Conservation (phyloP, 2,329 filamentous ascomycete genomes). For the Fusarium burgessii region DNA sequence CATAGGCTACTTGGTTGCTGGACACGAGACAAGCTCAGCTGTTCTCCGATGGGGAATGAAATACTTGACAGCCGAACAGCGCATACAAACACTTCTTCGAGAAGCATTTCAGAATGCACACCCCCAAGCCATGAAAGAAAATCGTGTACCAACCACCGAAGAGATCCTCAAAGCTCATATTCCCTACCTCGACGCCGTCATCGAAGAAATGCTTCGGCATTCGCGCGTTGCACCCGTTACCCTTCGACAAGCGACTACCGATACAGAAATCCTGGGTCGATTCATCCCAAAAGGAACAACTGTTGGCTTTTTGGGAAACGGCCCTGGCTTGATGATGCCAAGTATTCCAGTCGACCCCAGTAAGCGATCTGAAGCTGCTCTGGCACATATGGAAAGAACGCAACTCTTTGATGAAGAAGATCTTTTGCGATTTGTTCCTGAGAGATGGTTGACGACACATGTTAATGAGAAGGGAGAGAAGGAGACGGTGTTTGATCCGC, state of each 20-base stretch:
- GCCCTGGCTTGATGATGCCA: constrained; percentile 43
- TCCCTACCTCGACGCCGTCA: constrained; percentile 53
- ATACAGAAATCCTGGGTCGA: constrained; percentile 51
- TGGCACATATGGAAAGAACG: not conserved
- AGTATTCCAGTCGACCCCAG: constrained; percentile 30
- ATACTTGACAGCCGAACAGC: constrained; percentile 39
- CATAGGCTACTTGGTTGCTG: constrained; percentile 43
- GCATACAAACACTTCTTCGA: constrained; percentile 46
- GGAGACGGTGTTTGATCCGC: constrained; percentile 26
- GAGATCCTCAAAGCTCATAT: constrained; percentile 48
- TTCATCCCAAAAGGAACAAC: constrained; percentile 52
- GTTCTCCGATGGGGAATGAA: constrained; percentile 43
- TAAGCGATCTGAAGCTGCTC: constrained; percentile 18
- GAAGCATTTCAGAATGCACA: constrained; percentile 33
- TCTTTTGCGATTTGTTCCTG: constrained; percentile 49
- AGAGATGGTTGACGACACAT: constrained; percentile 51
- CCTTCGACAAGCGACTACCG: constrained; percentile 45
- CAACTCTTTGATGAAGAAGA: constrained; percentile 43
- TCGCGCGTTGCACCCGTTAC: constrained; percentile 45
- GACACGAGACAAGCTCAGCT: constrained; percentile 45
- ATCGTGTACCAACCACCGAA: constrained; percentile 40
- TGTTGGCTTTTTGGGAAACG: constrained; percentile 44
- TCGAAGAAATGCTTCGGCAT: constrained; percentile 53
- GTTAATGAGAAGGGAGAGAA: not conserved
- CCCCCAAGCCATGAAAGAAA: constrained; percentile 26